phyloP scores from a whole-genome alignment of 2,329 filamentous ascomycete species.

The Diaporthe citri region DNA sequence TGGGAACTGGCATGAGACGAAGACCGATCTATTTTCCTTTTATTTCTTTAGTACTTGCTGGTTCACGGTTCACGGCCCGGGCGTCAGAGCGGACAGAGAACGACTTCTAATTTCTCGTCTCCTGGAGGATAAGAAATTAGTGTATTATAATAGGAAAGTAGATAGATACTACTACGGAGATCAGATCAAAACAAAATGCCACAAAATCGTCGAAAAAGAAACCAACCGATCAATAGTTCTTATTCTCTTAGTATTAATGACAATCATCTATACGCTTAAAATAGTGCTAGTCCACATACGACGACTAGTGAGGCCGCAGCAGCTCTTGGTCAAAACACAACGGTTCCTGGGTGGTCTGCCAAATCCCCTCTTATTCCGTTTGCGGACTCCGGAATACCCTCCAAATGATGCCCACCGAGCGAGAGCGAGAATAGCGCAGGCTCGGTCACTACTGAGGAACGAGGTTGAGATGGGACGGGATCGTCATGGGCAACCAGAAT shows the following conservation, averaged over 20 bases:
- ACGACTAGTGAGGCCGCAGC: neutral
- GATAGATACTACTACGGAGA: slow-evolving; percentile 5
- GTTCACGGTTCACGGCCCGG: slow-evolving; percentile 25
- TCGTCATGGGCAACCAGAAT: slow-evolving; percentile 3
- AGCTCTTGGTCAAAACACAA: too few relatives aligned
- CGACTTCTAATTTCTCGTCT: slow-evolving; percentile 3
- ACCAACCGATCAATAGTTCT: neutral
- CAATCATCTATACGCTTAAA: neutral
- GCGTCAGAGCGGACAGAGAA: slow-evolving; percentile 19
- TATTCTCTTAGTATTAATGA: neutral
- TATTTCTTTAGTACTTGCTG: neutral
- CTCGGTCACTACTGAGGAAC: neutral
- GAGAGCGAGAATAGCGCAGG: slow-evolving; percentile 1
- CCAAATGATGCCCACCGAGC: slow-evolving; percentile 2
- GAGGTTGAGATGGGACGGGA: slow-evolving; percentile 16
- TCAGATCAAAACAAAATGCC: slow-evolving; percentile 14
- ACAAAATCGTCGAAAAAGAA: slow-evolving; percentile 9
- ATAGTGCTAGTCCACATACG: neutral
- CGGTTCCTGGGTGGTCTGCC: neutral
- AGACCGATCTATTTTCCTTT: slow-evolving; percentile 22
- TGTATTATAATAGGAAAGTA: slow-evolving; percentile 18
- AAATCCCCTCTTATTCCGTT: neutral
- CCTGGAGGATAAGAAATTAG: neutral
- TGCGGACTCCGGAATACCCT: neutral
- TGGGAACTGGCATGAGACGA: slow-evolving; percentile 17